Evolutionary conservation across 352 stramenopile genomes (phyloP), one percentile per base, ranked within the genome.

Genomic region (Phytophthora palmivora): DNA sequence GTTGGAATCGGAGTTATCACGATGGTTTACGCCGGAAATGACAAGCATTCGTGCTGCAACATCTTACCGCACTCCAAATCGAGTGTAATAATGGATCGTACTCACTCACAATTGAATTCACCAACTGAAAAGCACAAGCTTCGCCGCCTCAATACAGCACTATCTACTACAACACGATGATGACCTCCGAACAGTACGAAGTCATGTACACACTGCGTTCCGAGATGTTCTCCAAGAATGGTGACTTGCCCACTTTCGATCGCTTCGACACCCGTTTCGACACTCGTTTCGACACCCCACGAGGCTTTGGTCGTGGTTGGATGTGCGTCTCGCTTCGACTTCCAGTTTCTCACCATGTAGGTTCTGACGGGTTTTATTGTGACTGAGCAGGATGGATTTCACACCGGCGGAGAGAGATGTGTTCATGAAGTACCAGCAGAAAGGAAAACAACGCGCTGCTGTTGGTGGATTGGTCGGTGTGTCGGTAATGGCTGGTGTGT

Each of bases 381-480:
- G 24, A 28, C 6, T 28, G 24, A 28, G 41, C 18, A 36, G n/a
- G 24, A 50, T 28, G 18, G 48, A 39, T 38, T 12, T 24, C 19
- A 51, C 58, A 4, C 58, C 58, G 21, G 58, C 39, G 22, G 58
- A 66, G 42, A 50, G 43, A 19, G 58, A 67, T 26, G 49, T 67
- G 8, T 50, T 67, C 48, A 32, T 45, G 5, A 60, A 48, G 19
- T 67, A 60, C 34, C 38, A n/a, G 7, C 34, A 43, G 32, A 47
- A 55, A 36, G 49, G 58, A n/a, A 58, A 60, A n/a, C 49, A 24
- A 32, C 41, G 43, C 26, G 46, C 26, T 6, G 56, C 46, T 9
- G 10, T 60, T 4, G 48, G 58, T 30, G 48, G 58, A 6, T 4
- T 60, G 7, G 7, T 67, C 1, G 58, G 58, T 2, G 48, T 33